Evolutionary conservation across 1,284 basidiomycete species (phyloP).

Genomic region (Cystobasidiaceae sp.): DNA sequence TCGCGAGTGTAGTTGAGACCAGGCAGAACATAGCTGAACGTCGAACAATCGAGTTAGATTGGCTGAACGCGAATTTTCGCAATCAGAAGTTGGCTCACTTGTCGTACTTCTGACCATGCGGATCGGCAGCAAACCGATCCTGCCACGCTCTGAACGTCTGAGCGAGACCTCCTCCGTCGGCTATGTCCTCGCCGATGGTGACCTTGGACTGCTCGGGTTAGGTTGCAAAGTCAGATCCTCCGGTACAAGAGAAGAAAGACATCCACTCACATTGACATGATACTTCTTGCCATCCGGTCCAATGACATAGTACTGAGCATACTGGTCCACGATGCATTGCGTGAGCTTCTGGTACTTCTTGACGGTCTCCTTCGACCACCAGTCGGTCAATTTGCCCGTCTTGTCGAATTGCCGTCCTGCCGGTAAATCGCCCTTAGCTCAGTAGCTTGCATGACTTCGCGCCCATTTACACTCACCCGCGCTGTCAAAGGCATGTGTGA

Average conservation of each 20-base stretch:
- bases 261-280: constrained; percentile 37
- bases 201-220: constrained; percentile 68
- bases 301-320: constrained; percentile 52
- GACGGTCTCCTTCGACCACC: constrained; percentile 72
- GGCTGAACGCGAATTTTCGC: constrained; percentile 55
- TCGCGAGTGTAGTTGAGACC: constrained; percentile 74
- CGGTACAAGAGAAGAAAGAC: neutral
- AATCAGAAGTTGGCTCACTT: constrained; percentile 70
- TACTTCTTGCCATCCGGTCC: constrained; percentile 37
- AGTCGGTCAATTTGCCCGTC: constrained; percentile 59
- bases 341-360: constrained; percentile 75
- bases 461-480: neutral
- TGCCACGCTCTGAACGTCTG: constrained; percentile 48
- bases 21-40: constrained; percentile 64
- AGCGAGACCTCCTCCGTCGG: constrained; percentile 51
- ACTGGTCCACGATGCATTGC: constrained; percentile 84
- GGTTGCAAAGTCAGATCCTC: neutral
- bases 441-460: neutral
- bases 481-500: constrained; percentile 51
- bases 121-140: constrained; percentile 38
- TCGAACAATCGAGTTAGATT: constrained; percentile 55
- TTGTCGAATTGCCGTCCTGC: constrained; percentile 64
- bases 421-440: constrained; percentile 76
- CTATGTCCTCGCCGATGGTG: constrained; percentile 62
- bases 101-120: constrained; percentile 36